These are phyloP conservation scores for Gracilaria vermiculophylla DNA, from an alignment of 23 red algal species.

Conservation along the genomic window DNA sequence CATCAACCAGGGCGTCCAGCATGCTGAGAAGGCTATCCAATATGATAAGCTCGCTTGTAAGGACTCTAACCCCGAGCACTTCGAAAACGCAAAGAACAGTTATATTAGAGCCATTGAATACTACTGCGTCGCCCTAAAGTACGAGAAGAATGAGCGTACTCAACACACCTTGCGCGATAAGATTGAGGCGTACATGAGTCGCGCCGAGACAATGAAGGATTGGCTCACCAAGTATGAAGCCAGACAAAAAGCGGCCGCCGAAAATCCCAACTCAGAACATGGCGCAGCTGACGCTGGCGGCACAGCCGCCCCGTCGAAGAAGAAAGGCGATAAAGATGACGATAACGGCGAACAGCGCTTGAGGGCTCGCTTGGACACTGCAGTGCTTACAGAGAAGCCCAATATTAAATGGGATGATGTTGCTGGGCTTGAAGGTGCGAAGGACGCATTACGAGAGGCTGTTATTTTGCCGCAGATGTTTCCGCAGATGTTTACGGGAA, in stretches of 20 bases:
- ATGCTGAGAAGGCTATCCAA: conserved; percentile 58
- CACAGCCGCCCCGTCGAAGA: conserved; percentile 1
- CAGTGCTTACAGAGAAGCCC: conserved; percentile 90
- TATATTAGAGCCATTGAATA: conserved; percentile 69
- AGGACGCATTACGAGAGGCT: conserved; percentile 94
- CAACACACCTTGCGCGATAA: conserved; percentile 62
- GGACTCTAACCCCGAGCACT: conserved; percentile 13
- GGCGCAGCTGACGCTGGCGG: conserved; percentile 1
- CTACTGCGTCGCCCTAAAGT: conserved; percentile 71
- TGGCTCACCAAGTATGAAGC: conserved; percentile 68
- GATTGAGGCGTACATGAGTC: conserved; percentile 71
- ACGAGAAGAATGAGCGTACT: conserved; percentile 80
- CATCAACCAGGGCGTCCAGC: conserved; percentile 51
- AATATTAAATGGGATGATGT: conserved; percentile 98
- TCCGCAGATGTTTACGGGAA: conserved; percentile 92
- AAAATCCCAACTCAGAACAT: conserved; percentile 34
- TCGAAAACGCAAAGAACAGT: conserved; percentile 51
- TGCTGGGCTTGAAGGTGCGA: conserved; percentile 94
- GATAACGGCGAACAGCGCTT: conserved; percentile 57
- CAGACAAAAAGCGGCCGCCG: conserved; percentile 9
- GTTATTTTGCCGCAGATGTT: conserved; percentile 92
- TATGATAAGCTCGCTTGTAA: conserved; percentile 46
- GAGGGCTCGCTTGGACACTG: conserved; percentile 57
- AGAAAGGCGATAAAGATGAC: conserved; percentile 50
- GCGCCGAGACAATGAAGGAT: conserved; percentile 87